Conservation (phyloP, 192 early-diverging fungal species). For the Coemansia sp. region DNA sequence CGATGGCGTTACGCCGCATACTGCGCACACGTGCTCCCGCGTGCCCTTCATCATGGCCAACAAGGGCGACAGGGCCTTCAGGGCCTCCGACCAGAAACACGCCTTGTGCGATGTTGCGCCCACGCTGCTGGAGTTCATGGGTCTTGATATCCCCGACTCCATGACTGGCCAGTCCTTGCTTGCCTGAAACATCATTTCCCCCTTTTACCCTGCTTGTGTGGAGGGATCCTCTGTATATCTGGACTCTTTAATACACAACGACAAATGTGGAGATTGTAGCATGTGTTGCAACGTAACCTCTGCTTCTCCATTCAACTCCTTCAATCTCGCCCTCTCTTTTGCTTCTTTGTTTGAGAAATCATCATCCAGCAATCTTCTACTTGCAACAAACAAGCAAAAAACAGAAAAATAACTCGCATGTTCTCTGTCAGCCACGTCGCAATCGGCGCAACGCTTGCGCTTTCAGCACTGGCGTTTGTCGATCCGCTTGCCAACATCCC, state of each 20-base stretch:
- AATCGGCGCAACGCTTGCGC: background rate
- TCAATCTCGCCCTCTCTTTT: background rate
- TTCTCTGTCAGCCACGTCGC: background rate
- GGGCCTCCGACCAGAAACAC: slow-evolving; percentile 56
- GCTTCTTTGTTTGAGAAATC: background rate
- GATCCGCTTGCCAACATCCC: slow-evolving; percentile 8
- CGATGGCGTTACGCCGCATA: slow-evolving; percentile 85
- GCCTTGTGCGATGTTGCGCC: slow-evolving; percentile 96
- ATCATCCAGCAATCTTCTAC: no score
- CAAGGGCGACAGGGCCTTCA: slow-evolving; percentile 56
- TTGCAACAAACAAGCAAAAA: no score
- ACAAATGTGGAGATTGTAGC: no score
- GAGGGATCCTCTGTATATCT: no score
- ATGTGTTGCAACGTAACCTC: no score
- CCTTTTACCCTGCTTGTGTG: no score
- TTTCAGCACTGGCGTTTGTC: background rate
- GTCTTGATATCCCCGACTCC: slow-evolving; percentile 86
- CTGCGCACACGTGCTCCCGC: slow-evolving; percentile 87
- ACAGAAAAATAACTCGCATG: background rate
- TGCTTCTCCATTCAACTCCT: no score
- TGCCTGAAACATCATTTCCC: slow-evolving; percentile 8
- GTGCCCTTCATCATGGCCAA: slow-evolving; percentile 91
- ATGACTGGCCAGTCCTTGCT: slow-evolving; percentile 87
- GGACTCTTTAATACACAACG: no score
- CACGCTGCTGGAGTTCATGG: slow-evolving; percentile 91